A percentile compares a stretch with the other conserved stretches of the same genome.
phyloP scores from a whole-genome alignment of 106 monocot genomes.

The Dendrobium chrysotoxum region DNA sequence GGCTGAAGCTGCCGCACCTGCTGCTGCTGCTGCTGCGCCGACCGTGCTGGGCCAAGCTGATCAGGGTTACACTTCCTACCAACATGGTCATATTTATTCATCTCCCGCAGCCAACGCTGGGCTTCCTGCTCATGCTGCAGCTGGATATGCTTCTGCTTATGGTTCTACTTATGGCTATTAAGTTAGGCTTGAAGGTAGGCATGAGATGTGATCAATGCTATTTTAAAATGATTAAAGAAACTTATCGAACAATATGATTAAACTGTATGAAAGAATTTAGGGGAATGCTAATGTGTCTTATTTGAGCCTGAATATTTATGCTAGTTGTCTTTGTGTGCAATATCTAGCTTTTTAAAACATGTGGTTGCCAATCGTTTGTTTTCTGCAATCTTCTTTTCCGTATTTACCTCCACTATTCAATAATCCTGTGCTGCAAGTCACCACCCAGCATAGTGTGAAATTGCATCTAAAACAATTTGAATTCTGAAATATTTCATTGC shows the following conservation, averaged over 20 bases:
- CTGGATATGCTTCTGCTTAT: conserved; percentile 3
- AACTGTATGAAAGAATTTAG: background rate
- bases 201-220: background rate
- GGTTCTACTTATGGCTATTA: conserved; percentile 8
- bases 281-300: background rate
- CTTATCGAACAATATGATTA: background rate
- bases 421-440: too few species aligned
- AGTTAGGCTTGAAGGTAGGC: background rate
- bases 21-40: background rate
- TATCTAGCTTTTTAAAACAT: too few species aligned
- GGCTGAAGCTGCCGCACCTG: background rate
- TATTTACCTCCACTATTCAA: too few species aligned
- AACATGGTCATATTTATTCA: background rate
- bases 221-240: background rate
- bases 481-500: too few species aligned
- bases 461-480: too few species aligned
- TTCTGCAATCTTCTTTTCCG: too few species aligned
- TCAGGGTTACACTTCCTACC: background rate
- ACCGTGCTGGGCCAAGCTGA: background rate
- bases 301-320: background rate
- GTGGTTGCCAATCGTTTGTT: too few species aligned
- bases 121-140: background rate
- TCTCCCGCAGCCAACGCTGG: background rate
- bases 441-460: too few species aligned
- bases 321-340: background rate